Evolutionary conservation across 192 early-diverging fungal species (phyloP), one percentile per base, ranked within the genome.

Genomic region (Backusella parvicylindrica): DNA sequence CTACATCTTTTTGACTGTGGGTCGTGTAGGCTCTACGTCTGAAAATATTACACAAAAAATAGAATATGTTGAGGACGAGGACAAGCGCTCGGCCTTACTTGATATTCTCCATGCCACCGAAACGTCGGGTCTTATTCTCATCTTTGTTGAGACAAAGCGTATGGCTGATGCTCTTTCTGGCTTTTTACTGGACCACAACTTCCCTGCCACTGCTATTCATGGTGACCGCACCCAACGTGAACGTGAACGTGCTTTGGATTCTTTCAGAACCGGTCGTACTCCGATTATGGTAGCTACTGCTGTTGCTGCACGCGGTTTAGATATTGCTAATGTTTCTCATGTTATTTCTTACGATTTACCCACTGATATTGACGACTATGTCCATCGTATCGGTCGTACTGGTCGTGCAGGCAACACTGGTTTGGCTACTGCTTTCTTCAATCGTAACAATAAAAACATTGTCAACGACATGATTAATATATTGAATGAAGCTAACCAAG

Each of bases 101-200:
- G 96, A 99, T 79, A 91, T 99, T 31, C 85, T 93, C 31, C 84
- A 84, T 32, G 85, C 89, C 53, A 75, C 73, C 71, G 88, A 88
- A 75, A 80, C 77, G 50, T 80, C 85, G 15, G 88, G 92, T 35
- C 83, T 98, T 75, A 97, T 95, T 28, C 87, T 99, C 36, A 94
- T 99, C 68, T 99, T 99, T 87, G 96, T 97, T 26, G 96, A 98
- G 83, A 99, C 97, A 74, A 99, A 98, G 88, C 91, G 94, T 71
- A 91, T 91, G 87, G 96, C 96, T 36, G 97, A 99, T 77, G 89
- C 91, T 73, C 90, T 99, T 38, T 93, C 91, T 82, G 92, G 95
- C 81, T 94, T 93, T 72, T 85, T 99, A 73, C 81, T 90, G 35
- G 75, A 86, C 76, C 85, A 93, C 77, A 86, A 86, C 83, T 96